phyloP scores from a whole-genome alignment of 495 filamentous ascomycete species.

The Pyronema domesticum region DNA sequence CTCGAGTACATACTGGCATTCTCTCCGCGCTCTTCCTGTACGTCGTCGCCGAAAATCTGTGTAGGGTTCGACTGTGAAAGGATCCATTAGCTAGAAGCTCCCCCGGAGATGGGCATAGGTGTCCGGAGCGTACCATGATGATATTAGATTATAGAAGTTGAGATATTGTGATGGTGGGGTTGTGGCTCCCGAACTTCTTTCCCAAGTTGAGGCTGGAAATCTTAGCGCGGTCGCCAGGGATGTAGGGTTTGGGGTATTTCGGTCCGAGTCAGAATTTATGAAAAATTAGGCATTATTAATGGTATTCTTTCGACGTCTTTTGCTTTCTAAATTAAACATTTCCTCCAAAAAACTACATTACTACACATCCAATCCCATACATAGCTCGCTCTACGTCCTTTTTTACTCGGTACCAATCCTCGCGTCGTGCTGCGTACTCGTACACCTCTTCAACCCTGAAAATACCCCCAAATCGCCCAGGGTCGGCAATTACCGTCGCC shows the following conservation, averaged over 20 bases:
- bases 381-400: slow-evolving; percentile 83
- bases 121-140: background rate
- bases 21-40: slow-evolving; percentile 95
- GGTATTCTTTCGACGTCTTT: no score
- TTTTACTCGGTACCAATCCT: slow-evolving; percentile 84
- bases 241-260: background rate
- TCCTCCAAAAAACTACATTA: slow-evolving; percentile 44
- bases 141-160: background rate
- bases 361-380: slow-evolving; percentile 80
- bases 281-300: no score
- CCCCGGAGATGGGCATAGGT: background rate
- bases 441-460: slow-evolving; percentile 93
- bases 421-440: slow-evolving; percentile 83
- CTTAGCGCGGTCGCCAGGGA: background rate
- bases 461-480: slow-evolving; percentile 72
- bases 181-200: slow-evolving; percentile 1
- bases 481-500: slow-evolving; percentile 84
- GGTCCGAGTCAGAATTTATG: no score
- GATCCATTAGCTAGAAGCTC: background rate
- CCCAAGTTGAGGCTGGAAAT: slow-evolving; percentile 1
- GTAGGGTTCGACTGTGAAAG: slow-evolving; percentile 48
- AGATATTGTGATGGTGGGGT: slow-evolving; percentile 4
- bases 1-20: slow-evolving; percentile 53
- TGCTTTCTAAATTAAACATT: background rate
- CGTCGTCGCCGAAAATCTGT: slow-evolving; percentile 96